Evolutionary conservation across 1,284 basidiomycete genomes (phyloP).

Genomic region (Polyporus tsugae): DNA sequence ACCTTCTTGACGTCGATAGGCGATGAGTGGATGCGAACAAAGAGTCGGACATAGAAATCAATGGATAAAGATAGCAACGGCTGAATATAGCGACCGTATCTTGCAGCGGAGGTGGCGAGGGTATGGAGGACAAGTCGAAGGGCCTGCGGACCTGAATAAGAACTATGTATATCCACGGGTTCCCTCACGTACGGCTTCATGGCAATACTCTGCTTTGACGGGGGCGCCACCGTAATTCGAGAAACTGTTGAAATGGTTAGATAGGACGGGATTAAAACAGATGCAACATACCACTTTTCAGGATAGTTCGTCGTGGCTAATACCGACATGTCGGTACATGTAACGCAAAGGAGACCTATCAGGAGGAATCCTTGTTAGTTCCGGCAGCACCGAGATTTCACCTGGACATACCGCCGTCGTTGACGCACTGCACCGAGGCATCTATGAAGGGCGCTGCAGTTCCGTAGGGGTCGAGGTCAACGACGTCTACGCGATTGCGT

Average conservation of each 20-base stretch:
- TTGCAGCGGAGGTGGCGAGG: slow-evolving; percentile 85
- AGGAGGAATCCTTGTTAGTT: background rate
- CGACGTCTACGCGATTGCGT: slow-evolving; percentile 84
- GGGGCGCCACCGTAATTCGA: slow-evolving; percentile 97
- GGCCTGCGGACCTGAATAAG: slow-evolving; percentile 56
- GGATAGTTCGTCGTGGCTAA: slow-evolving; percentile 95
- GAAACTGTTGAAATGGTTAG: slow-evolving; percentile 62
- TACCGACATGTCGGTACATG: slow-evolving; percentile 96
- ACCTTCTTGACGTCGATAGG: slow-evolving; percentile 90
- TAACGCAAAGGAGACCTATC: slow-evolving; percentile 90
- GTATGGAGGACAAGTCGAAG: slow-evolving; percentile 90
- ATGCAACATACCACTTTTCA: slow-evolving; percentile 83
- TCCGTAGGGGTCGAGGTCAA: slow-evolving; percentile 98
- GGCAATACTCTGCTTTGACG: slow-evolving; percentile 92
- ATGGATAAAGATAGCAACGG: slow-evolving; percentile 95
- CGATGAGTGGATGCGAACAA: slow-evolving; percentile 81
- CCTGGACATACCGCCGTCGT: slow-evolving; percentile 78
- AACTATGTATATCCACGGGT: background rate
- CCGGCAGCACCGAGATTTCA: background rate
- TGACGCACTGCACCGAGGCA: slow-evolving; percentile 91
- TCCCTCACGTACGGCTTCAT: slow-evolving; percentile 77
- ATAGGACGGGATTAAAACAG: slow-evolving; percentile 7
- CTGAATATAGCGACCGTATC: slow-evolving; percentile 93
- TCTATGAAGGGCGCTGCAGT: slow-evolving; percentile 98
- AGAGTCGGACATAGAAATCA: slow-evolving; percentile 97